Percentiles rank a stretch among this genome's conserved stretches.
phyloP scores from a whole-genome alignment of 805 yeast species.

The Zygotorulaspora danielsina region DNA sequence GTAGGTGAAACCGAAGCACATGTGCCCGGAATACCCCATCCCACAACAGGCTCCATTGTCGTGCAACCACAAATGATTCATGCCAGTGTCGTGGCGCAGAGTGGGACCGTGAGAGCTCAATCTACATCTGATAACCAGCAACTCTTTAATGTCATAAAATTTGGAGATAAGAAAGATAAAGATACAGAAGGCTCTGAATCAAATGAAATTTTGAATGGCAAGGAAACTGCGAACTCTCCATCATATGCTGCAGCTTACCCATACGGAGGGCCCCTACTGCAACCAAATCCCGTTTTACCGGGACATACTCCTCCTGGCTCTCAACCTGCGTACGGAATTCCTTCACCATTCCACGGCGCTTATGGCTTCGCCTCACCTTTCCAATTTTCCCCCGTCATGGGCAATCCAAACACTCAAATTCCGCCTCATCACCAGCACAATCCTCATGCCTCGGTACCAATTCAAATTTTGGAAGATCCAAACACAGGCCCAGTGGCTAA shows the following conservation, averaged over 20 bases:
- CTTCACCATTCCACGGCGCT: slow-evolving; percentile 31
- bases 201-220: slow-evolving; percentile 3
- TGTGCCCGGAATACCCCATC: neutral
- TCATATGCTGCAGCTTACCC: slow-evolving; percentile 34
- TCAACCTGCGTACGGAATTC: slow-evolving; percentile 25
- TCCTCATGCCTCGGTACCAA: slow-evolving; percentile 21
- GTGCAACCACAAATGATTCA: neutral
- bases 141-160: slow-evolving; percentile 7
- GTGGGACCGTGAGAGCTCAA: slow-evolving; percentile 23
- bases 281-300: slow-evolving; percentile 29
- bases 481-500: neutral
- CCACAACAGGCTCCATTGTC: slow-evolving; percentile 1
- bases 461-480: slow-evolving; percentile 3
- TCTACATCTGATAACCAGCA: slow-evolving; percentile 27
- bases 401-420: slow-evolving; percentile 25
- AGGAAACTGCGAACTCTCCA: slow-evolving; percentile 15
- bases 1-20: slow-evolving; percentile 5
- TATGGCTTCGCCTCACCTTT: slow-evolving; percentile 35
- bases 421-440: slow-evolving; percentile 1
- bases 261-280: slow-evolving; percentile 33
- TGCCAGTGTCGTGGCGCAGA: slow-evolving; percentile 4
- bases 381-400: slow-evolving; percentile 34
- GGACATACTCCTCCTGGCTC: slow-evolving; percentile 25
- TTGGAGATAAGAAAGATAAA: slow-evolving; percentile 3
- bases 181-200: slow-evolving; percentile 13